These are phyloP conservation scores for Mycena maculata DNA, from an alignment of 768 basidiomycete species.

Conservation along the genomic window DNA sequence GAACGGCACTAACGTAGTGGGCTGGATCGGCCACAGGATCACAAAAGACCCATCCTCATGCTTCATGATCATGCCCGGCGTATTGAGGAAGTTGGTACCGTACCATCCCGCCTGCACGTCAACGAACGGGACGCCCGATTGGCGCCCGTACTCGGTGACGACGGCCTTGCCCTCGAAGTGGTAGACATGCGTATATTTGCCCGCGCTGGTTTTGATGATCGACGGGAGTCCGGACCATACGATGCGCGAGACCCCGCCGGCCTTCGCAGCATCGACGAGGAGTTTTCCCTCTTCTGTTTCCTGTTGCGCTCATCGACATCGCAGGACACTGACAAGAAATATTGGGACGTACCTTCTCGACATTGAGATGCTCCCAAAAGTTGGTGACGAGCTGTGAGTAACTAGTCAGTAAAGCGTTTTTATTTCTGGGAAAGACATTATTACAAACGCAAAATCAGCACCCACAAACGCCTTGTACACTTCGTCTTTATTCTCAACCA, in stretches of 20 bases:
- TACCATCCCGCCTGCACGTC: constrained; percentile 11
- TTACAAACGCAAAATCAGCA: constrained; percentile 19
- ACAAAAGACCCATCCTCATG: not conserved
- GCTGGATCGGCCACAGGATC: not conserved
- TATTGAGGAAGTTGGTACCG: not conserved
- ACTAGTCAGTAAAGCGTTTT: not conserved
- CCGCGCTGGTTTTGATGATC: not conserved
- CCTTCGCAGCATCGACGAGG: constrained; percentile 11
- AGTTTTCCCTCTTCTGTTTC: constrained; percentile 13
- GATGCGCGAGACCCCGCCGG: not conserved
- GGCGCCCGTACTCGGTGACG: constrained; percentile 1
- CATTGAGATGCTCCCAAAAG: constrained; percentile 16
- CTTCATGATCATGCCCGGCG: not conserved
- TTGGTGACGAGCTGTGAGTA: constrained; percentile 17
- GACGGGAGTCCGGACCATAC: constrained; percentile 11
- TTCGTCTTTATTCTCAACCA: constrained; percentile 3
- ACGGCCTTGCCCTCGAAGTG: constrained; percentile 8
- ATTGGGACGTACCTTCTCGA: not conserved
- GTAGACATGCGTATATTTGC: not conserved
- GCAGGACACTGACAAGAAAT: not conserved
- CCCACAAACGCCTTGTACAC: constrained; percentile 17
- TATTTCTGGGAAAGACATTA: not conserved
- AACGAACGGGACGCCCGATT: constrained; percentile 17
- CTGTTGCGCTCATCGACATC: not conserved
- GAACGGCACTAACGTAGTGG: not conserved